A percentile compares a stretch with the other conserved stretches of the same genome.
These are phyloP conservation scores for Ehretia macrophylla DNA, from an alignment of 257 asterid genomes.

Conservation along the genomic window DNA sequence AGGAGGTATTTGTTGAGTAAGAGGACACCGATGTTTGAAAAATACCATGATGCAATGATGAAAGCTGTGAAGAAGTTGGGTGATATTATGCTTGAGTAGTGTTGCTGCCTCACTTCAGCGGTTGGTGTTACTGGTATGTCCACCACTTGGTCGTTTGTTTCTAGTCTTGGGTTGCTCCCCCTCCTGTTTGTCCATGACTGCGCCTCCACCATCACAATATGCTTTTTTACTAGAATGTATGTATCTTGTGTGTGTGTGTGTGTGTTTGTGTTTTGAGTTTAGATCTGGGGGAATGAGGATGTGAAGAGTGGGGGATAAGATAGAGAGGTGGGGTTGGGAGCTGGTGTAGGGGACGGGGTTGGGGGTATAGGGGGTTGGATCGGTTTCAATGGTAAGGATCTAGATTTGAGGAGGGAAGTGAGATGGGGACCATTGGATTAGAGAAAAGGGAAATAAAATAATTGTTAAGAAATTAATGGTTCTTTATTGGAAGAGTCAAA, in stretches of 20 bases:
- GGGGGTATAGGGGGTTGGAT: slow-evolving; percentile 29
- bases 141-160: slow-evolving; percentile 60
- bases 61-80: slow-evolving; percentile 60
- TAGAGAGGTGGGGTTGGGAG: slow-evolving; percentile 14
- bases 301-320: slow-evolving; percentile 3
- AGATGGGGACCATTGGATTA: slow-evolving; percentile 27
- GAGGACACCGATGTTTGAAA: slow-evolving; percentile 83
- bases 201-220: slow-evolving; percentile 69
- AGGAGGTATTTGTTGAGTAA: slow-evolving; percentile 83
- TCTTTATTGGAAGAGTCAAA: background rate
- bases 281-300: slow-evolving; percentile 11
- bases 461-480: no score
- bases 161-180: slow-evolving; percentile 93
- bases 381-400: slow-evolving; percentile 50
- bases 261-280: background rate
- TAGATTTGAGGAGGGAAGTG: slow-evolving; percentile 36
- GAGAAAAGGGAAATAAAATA: no score
- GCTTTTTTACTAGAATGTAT: no score
- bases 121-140: slow-evolving; percentile 93
- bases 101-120: slow-evolving; percentile 75
- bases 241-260: background rate
- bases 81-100: slow-evolving; percentile 32
- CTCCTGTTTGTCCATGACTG: slow-evolving; percentile 95
- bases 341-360: no score
- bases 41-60: slow-evolving; percentile 81